Evolutionary conservation across 2,329 filamentous ascomycete genomes (phyloP).

Genomic region (Tympanopsis confertula): DNA sequence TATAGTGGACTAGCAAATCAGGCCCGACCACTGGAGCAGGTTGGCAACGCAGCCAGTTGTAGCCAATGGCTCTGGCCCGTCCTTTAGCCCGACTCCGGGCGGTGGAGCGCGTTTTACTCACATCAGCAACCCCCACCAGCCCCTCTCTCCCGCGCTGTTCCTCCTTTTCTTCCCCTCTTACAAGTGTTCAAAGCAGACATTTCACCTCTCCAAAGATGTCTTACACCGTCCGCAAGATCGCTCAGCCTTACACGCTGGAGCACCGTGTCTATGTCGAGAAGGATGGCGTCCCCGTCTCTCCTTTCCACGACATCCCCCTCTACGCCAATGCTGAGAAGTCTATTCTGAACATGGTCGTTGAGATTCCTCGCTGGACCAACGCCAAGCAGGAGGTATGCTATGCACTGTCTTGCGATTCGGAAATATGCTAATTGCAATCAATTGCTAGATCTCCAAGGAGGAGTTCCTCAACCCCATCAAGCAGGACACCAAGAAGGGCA

Average conservation of each 20-base stretch:
- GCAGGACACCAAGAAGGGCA: conserved; percentile 23
- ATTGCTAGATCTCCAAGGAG: neutral
- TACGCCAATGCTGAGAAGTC: conserved; percentile 21
- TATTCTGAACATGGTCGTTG: conserved; percentile 25
- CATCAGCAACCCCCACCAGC: no score
- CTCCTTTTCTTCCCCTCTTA: neutral
- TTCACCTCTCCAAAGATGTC: neutral
- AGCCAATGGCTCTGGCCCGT: no score
- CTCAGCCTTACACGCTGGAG: neutral
- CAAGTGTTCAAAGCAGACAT: neutral
- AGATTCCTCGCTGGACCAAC: conserved; percentile 28
- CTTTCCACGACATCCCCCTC: conserved; percentile 28
- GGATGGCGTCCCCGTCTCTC: conserved; percentile 24
- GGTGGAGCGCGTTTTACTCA: no score
- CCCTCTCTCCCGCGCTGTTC: neutral
- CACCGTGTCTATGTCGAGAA: conserved; percentile 23
- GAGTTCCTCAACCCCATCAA: conserved; percentile 21
- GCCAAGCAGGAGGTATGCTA: conserved; percentile 22
- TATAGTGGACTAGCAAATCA: no score
- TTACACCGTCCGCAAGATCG: conserved; percentile 1
- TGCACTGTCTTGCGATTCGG: conserved; percentile 13
- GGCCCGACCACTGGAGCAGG: no score
- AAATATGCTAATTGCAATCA: neutral
- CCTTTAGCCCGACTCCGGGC: no score
- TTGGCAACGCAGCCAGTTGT: no score